Conservation (phyloP, 768 basidiomycete genomes). For the Coprinellus aureogranulatus region DNA sequence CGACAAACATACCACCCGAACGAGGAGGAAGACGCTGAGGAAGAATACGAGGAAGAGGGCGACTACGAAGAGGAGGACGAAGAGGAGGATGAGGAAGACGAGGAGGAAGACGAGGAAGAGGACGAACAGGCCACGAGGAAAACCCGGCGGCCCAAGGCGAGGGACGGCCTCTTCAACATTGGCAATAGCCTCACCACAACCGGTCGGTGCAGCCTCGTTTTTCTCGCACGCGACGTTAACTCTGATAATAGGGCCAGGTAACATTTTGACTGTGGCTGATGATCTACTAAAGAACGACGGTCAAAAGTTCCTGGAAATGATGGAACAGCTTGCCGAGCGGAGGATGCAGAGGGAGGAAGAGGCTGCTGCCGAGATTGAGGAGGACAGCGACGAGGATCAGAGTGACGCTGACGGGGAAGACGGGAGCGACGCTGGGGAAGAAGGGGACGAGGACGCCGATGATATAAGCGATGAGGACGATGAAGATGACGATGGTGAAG, state of each 20-base stretch:
- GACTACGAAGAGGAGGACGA: slow-evolving; percentile 40
- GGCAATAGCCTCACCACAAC: slow-evolving; percentile 81
- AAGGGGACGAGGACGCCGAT: slow-evolving; percentile 64
- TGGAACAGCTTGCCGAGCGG: slow-evolving; percentile 96
- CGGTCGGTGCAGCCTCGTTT: slow-evolving; percentile 41
- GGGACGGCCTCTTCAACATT: slow-evolving; percentile 76
- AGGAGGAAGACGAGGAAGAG: slow-evolving; percentile 40
- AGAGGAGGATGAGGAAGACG: slow-evolving; percentile 38
- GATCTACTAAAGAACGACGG: slow-evolving; percentile 98
- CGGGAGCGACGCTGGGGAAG: slow-evolving; percentile 61
- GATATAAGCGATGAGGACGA: slow-evolving; percentile 64
- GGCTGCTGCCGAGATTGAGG: slow-evolving; percentile 43
- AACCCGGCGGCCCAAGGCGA: slow-evolving; percentile 32
- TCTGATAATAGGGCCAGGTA: slow-evolving; percentile 64
- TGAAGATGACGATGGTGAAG: slow-evolving; percentile 50
- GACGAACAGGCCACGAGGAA: slow-evolving; percentile 53
- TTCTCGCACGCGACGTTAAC: slow-evolving; percentile 7
- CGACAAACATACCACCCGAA: slow-evolving; percentile 26
- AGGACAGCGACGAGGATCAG: slow-evolving; percentile 45
- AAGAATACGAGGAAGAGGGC: slow-evolving; percentile 50
- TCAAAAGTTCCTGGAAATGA: slow-evolving; percentile 99
- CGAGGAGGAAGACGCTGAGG: slow-evolving; percentile 70
- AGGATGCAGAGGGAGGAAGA: slow-evolving; percentile 88
- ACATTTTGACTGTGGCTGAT: slow-evolving; percentile 97
- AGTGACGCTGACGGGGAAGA: slow-evolving; percentile 53